Evolutionary conservation across 345 rosid genomes (phyloP).

Genomic region (Populus tremula): DNA sequence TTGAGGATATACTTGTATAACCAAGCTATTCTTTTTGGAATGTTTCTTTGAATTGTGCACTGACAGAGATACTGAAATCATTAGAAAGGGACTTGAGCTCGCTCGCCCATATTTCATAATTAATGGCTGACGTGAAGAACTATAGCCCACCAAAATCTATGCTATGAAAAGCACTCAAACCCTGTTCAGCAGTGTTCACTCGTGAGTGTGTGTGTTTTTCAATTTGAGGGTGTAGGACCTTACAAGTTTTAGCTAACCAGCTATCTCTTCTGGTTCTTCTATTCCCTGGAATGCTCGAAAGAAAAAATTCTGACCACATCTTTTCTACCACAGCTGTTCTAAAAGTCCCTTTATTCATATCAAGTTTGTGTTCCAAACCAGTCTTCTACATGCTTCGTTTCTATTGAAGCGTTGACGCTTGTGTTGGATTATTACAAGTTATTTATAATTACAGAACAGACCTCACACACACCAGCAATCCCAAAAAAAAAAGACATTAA

Average conservation of each 20-base stretch:
- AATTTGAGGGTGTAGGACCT: conserved; percentile 16
- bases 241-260: neutral
- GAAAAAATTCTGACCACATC: conserved; percentile 25
- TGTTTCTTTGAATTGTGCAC: neutral
- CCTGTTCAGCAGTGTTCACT: neutral
- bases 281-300: conserved; percentile 10
- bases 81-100: conserved; percentile 17
- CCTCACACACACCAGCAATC: neutral
- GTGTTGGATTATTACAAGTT: conserved; percentile 9
- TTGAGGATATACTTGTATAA: neutral
- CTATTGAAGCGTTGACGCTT: conserved; percentile 25
- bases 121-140: conserved; percentile 8
- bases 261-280: neutral
- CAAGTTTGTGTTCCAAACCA: conserved; percentile 3
- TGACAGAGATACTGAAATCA: conserved; percentile 34
- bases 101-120: neutral
- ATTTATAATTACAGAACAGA: neutral
- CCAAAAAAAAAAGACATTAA: neutral
- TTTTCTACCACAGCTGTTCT: conserved; percentile 17
- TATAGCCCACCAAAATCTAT: neutral
- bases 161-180: neutral
- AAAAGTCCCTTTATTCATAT: conserved; percentile 9
- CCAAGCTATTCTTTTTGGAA: neutral
- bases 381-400: conserved; percentile 10
- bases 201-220: neutral